Evolutionary conservation across 1,139 yeast genomes (phyloP).

Genomic region (Geotrichum cucujoidarum): DNA sequence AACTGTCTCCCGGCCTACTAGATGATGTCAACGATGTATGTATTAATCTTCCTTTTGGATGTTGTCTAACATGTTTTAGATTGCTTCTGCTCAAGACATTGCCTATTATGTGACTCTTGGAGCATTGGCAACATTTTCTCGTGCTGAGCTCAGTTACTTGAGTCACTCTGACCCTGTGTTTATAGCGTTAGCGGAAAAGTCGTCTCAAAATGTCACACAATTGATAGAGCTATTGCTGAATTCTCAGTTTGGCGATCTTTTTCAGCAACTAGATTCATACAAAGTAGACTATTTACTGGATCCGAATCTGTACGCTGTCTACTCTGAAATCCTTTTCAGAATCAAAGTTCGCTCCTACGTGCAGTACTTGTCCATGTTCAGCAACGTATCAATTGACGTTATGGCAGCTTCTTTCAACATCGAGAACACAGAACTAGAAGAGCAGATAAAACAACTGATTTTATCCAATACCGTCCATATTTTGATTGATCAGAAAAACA

Average conservation of each 20-base stretch:
- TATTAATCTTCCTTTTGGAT: neutral
- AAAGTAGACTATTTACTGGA: constrained; percentile 23
- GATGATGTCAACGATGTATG: neutral
- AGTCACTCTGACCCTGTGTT: constrained; percentile 51
- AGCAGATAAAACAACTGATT: constrained; percentile 16
- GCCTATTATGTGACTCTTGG: constrained; percentile 26
- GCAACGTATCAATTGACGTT: constrained; percentile 20
- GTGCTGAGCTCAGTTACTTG: constrained; percentile 26
- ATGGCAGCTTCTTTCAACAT: constrained; percentile 19
- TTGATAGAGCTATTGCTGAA: constrained; percentile 21
- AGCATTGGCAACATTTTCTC: constrained; percentile 27
- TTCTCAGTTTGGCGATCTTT: constrained; percentile 21
- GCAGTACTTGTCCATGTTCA: constrained; percentile 26
- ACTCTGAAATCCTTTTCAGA: constrained; percentile 15
- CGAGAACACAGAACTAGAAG: constrained; percentile 8
- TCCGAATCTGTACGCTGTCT: constrained; percentile 22
- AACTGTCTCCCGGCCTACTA: constrained; percentile 3
- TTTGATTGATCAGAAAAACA: constrained; percentile 21
- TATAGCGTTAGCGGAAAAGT: constrained; percentile 53
- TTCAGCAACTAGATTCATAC: constrained; percentile 22
- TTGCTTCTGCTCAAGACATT: constrained; percentile 20
- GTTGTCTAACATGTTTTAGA: neutral
- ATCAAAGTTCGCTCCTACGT: constrained; percentile 25
- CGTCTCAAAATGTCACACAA: constrained; percentile 19
- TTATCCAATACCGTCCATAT: constrained; percentile 13